Conservation (phyloP, 192 early-diverging fungal species). For the Coemansia sp. region DNA sequence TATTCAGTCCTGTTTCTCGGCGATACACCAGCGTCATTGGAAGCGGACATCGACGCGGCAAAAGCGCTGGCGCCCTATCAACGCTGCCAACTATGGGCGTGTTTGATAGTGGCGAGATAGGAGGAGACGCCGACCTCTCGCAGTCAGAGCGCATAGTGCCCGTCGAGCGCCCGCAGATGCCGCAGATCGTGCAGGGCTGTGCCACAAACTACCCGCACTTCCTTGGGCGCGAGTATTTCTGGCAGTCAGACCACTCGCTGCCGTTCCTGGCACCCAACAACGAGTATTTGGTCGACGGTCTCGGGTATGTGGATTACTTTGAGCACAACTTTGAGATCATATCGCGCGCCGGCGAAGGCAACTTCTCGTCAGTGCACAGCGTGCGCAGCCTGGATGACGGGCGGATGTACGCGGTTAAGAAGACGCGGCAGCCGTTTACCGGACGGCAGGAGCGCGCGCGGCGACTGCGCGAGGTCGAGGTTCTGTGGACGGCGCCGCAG, state of each 20-base stretch:
- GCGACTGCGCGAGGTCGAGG: conserved; percentile 78
- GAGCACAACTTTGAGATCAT: conserved; percentile 68
- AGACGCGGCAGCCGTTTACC: conserved; percentile 63
- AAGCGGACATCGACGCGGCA: conserved; percentile 2
- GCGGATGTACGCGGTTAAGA: conserved; percentile 79
- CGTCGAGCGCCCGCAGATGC: conserved; percentile 50
- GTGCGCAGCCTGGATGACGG: conserved; percentile 65
- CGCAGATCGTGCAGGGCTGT: conserved; percentile 46
- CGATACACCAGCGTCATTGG: not conserved
- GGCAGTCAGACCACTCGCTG: conserved; percentile 20
- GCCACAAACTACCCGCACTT: conserved; percentile 54
- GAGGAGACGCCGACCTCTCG: conserved; percentile 7
- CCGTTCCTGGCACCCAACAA: conserved; percentile 36
- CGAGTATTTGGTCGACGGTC: conserved; percentile 38
- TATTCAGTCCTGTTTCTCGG: conserved; percentile 19
- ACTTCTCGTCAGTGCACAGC: conserved; percentile 79
- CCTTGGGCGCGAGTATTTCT: conserved; percentile 44
- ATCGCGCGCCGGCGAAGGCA: conserved; percentile 69
- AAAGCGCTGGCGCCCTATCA: not conserved
- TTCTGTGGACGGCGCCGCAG: conserved; percentile 67
- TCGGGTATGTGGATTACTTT: conserved; percentile 63
- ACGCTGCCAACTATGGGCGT: not conserved
- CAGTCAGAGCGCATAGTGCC: conserved; percentile 33
- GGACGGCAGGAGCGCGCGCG: conserved; percentile 68
- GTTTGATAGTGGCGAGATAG: conserved; percentile 6